Evolutionary conservation across 129 eudicot genomes (phyloP), one percentile per base, ranked within the genome.

Genomic region (Pittosporum tobira): DNA sequence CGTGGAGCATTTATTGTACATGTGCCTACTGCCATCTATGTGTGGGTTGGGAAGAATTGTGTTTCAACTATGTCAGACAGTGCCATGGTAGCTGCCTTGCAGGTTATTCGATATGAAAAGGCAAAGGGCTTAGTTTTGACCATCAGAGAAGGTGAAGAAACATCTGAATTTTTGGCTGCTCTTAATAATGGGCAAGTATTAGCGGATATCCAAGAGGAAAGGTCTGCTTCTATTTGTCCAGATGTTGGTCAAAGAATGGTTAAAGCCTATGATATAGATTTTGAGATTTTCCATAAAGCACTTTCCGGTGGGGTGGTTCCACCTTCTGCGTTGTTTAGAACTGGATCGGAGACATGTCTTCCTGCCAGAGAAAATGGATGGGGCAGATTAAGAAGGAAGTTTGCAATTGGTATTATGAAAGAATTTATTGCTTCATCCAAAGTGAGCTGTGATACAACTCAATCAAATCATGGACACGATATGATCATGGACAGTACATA

Each of bases 1-100:
- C 94, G 99, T 64, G 99, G 99, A 19, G 94, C 99, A 1, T 91
- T 91, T 74, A 76, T 91, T 48, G 67, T 91, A 18, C 94, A 86
- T 56, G 70, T 91, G 47, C 99, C 99, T 64, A 71, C 90, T 30
- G 83, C 79, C 40, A 68, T 91, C 36, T 91, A 80, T 68, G 77
- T 78, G 29, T 91, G 99, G 99, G 62, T 81, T 7, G 99, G 99
- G 71, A 77, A 76, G 77, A 51, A 34, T 11, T 91, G 94, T 68
- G 56, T 62, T 20, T 47, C 81, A 10, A 57, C 75, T 48, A 86
- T 91, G 85, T 66, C 64, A 15, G 79, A 73, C 16, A 73, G 71
- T 48, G 96, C 96, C 1, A 64, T 65, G 48, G 71, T 79, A 64
- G 96, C 94, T 43, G 99, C 96, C 16, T 75, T 77, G 11, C 99